phyloP scores from a whole-genome alignment of 495 filamentous ascomycete genomes.

The Neurospora sublineolata region DNA sequence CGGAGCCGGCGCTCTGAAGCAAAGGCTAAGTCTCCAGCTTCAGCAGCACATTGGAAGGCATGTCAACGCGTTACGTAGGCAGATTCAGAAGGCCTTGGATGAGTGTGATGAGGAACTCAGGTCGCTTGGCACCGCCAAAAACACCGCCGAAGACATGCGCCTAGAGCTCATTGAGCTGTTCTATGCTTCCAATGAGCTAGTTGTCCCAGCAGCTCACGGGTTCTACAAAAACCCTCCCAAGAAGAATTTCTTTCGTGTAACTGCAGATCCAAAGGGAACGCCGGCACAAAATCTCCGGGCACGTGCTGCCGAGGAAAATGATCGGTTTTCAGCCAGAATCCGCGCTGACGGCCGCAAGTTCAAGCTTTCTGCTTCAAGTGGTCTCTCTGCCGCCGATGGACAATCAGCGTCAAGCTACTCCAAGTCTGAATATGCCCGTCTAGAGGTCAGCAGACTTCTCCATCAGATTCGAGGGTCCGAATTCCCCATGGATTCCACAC shows the following conservation, averaged over 20 bases:
- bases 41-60: conserved; percentile 29
- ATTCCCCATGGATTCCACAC: conserved; percentile 30
- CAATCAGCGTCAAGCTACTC: not conserved
- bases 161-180: conserved; percentile 30
- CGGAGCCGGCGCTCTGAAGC: conserved; percentile 24
- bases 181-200: conserved; percentile 25
- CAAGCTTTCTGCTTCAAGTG: conserved; percentile 11
- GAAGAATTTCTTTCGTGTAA: conserved; percentile 27
- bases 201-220: conserved; percentile 29
- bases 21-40: conserved; percentile 27
- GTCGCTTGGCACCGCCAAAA: conserved; percentile 25
- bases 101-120: conserved; percentile 27
- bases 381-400: not conserved
- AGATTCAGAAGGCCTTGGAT: conserved; percentile 28
- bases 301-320: conserved; percentile 31
- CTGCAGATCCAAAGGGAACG: conserved; percentile 25
- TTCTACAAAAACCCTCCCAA: conserved; percentile 31
- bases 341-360: conserved; percentile 29
- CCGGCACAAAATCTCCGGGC: conserved; percentile 31
- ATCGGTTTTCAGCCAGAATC: conserved; percentile 22
- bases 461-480: conserved; percentile 30
- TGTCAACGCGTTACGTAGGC: conserved; percentile 21
- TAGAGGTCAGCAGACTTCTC: conserved; percentile 26
- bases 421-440: conserved; percentile 24
- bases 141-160: conserved; percentile 28